Conservation (phyloP, 352 stramenopile genomes). For the Globisporangium abappressorium region DNA sequence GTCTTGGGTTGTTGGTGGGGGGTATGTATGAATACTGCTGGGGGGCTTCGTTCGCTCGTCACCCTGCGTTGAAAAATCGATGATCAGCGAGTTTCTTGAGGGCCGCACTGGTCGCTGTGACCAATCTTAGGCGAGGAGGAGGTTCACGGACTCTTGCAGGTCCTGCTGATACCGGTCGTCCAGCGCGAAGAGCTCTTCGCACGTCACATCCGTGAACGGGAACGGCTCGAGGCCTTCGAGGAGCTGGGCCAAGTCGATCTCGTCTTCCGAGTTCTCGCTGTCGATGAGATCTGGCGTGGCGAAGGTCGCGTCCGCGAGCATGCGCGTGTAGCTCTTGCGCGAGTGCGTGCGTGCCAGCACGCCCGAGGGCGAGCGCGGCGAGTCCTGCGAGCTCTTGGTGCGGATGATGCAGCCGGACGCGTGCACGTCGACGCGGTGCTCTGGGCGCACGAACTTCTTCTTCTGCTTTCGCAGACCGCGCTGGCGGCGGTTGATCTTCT, state of each 20-base stretch:
- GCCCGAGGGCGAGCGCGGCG: slow-evolving; percentile 37
- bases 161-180: slow-evolving; percentile 55
- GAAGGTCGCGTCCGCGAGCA: slow-evolving; percentile 12
- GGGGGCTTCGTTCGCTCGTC: slow-evolving; percentile 6
- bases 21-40: not conserved
- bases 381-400: slow-evolving; percentile 35
- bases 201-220: slow-evolving; percentile 42
- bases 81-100: not conserved
- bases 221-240: slow-evolving; percentile 44
- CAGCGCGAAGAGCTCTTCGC: slow-evolving; percentile 36
- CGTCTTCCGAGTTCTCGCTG: slow-evolving; percentile 15
- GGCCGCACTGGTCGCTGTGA: not conserved
- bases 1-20: not conserved
- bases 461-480: slow-evolving; percentile 82
- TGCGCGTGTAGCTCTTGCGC: slow-evolving; percentile 20
- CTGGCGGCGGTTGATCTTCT: slow-evolving; percentile 81
- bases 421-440: slow-evolving; percentile 71
- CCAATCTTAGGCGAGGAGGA: slow-evolving; percentile 31
- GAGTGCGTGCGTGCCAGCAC: slow-evolving; percentile 22
- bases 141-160: slow-evolving; percentile 46
- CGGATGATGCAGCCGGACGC: slow-evolving; percentile 65
- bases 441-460: slow-evolving; percentile 70
- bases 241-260: slow-evolving; percentile 30
- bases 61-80: not conserved
- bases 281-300: not conserved